phyloP scores from a whole-genome alignment of 768 basidiomycete species.

The Jaapia argillacea region DNA sequence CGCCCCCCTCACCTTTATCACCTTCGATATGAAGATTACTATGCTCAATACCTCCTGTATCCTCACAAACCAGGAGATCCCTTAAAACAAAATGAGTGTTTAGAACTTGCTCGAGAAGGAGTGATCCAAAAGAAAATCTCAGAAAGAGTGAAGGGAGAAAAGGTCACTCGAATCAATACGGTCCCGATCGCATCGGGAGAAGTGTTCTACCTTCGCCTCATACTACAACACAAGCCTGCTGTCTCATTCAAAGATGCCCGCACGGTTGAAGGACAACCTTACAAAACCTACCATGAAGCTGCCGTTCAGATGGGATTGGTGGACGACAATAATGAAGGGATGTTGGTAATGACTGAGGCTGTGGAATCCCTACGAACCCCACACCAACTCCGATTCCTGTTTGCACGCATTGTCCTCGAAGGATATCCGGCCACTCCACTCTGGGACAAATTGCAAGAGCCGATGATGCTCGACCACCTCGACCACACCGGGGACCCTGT shows the following conservation, averaged over 20 bases:
- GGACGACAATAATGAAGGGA: conserved; percentile 14
- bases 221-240: conserved; percentile 15
- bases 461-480: conserved; percentile 14
- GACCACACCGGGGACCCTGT: conserved; percentile 7
- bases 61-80: too few relatives aligned
- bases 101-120: too few relatives aligned
- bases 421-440: conserved; percentile 15
- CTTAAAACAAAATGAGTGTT: too few relatives aligned
- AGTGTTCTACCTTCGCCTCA: conserved; percentile 20
- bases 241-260: conserved; percentile 7
- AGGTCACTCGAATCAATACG: conserved; percentile 16
- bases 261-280: conserved; percentile 3
- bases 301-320: conserved; percentile 12
- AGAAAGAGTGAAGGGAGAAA: neutral
- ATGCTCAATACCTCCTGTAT: conserved; percentile 8
- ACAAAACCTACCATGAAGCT: conserved; percentile 7
- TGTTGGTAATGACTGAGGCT: conserved; percentile 25
- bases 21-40: conserved; percentile 13
- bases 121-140: too few relatives aligned
- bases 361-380: conserved; percentile 22
- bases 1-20: conserved; percentile 6
- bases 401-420: conserved; percentile 26
- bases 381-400: conserved; percentile 25
- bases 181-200: conserved; percentile 21
- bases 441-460: conserved; percentile 18